phyloP scores from a whole-genome alignment of 1,139 yeast genomes.

The Pichia sp. region DNA sequence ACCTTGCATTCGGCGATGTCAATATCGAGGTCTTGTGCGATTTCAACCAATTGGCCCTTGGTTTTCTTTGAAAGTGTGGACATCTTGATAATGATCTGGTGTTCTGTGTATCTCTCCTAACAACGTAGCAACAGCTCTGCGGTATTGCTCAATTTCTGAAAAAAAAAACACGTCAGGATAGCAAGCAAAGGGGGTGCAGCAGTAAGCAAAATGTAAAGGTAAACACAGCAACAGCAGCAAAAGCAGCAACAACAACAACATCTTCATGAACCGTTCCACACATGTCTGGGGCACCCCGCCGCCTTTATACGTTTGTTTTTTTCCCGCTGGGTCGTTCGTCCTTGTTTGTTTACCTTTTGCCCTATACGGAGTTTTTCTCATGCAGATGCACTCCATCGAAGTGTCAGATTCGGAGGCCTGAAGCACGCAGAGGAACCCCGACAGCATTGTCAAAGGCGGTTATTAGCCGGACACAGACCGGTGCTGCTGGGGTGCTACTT shows the following conservation, averaged over 20 bases:
- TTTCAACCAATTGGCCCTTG: constrained; percentile 30
- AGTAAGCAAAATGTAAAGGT: background rate
- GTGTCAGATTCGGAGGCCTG: background rate
- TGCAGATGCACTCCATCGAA: background rate
- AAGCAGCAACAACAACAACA: background rate
- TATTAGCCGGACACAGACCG: too few species aligned
- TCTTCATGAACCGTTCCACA: background rate
- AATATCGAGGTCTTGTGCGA: constrained; percentile 30
- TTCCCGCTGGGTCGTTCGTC: constrained; percentile 1
- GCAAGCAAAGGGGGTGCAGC: constrained; percentile 1
- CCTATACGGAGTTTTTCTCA: constrained; percentile 2
- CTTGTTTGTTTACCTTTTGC: constrained; percentile 12
- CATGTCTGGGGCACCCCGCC: background rate
- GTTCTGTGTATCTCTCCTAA: background rate
- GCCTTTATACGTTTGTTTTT: background rate
- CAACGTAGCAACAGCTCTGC: background rate
- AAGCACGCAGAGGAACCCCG: background rate
- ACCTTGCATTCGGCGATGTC: constrained; percentile 24
- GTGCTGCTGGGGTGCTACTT: too few species aligned
- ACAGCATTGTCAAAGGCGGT: too few species aligned
- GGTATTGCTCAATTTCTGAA: background rate
- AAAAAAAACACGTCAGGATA: background rate
- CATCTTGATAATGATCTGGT: constrained; percentile 14
- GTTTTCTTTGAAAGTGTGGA: constrained; percentile 29
- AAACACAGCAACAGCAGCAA: background rate